These are phyloP conservation scores for Yarrowia sp. DNA, from an alignment of 805 yeast genomes.

Conservation along the genomic window DNA sequence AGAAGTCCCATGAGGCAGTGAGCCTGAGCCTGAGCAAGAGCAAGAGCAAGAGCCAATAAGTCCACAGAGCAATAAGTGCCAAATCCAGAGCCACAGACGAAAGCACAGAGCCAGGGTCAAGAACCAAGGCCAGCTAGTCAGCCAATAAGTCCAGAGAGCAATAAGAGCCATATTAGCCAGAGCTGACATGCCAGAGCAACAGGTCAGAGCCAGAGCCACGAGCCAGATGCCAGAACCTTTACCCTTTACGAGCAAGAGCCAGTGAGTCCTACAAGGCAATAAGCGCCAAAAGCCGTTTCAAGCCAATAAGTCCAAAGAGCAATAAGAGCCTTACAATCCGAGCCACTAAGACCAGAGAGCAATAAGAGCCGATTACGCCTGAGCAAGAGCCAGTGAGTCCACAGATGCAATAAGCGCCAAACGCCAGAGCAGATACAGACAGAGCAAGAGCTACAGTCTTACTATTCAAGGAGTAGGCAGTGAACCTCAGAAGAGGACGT, in stretches of 20 bases:
- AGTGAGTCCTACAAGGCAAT: not conserved
- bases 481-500: not conserved
- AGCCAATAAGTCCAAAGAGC: not conserved
- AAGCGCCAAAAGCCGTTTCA: not conserved
- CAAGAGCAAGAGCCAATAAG: too few species aligned
- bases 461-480: conserved; percentile 5
- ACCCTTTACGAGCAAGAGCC: not conserved
- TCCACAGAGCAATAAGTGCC: not conserved
- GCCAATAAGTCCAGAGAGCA: not conserved
- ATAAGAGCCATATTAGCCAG: not conserved
- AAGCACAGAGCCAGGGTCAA: not conserved
- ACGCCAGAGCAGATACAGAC: too few species aligned
- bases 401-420: too few species aligned
- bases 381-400: too few species aligned
- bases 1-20: too few species aligned
- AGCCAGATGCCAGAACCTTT: not conserved
- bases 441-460: too few species aligned
- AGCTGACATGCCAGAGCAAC: too few species aligned
- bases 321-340: too few species aligned
- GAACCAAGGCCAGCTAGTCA: not conserved
- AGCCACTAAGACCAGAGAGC: not conserved
- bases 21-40: too few species aligned
- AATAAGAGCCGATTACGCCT: not conserved
- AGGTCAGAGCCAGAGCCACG: not conserved
- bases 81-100: not conserved